phyloP scores from a whole-genome alignment of 2,329 filamentous ascomycete genomes.

The Pseudocercospora musae region DNA sequence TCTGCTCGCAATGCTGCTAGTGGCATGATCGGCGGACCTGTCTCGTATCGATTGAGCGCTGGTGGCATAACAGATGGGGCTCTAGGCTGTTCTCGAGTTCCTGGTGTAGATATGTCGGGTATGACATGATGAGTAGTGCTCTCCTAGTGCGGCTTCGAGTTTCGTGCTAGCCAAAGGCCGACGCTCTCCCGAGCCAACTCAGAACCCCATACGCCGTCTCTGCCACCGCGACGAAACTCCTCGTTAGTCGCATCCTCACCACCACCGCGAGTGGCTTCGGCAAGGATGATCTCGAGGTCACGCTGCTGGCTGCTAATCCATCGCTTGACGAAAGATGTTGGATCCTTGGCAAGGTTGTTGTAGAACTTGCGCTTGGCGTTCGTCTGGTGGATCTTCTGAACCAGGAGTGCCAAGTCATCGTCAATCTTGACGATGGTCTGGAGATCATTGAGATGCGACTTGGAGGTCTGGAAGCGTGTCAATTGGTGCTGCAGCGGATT shows the following conservation, averaged over 20 bases:
- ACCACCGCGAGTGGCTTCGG: slow-evolving; percentile 65
- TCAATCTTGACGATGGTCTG: slow-evolving; percentile 75
- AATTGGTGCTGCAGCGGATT: slow-evolving; percentile 75
- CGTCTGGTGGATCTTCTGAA: slow-evolving; percentile 78
- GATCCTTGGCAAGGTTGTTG: slow-evolving; percentile 72
- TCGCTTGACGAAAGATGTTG: slow-evolving; percentile 75
- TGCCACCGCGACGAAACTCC: slow-evolving; percentile 67
- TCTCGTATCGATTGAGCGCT: not conserved
- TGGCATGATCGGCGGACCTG: not conserved
- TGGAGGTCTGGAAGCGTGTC: slow-evolving; percentile 38
- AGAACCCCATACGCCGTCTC: slow-evolving; percentile 61
- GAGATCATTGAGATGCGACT: slow-evolving; percentile 59
- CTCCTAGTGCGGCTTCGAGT: slow-evolving; percentile 22
- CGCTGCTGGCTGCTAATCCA: slow-evolving; percentile 91
- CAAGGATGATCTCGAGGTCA: slow-evolving; percentile 82
- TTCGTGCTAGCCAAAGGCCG: slow-evolving; percentile 52
- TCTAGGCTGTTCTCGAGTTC: not conserved
- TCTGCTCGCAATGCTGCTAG: not conserved
- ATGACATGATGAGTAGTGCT: not conserved
- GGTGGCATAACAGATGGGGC: slow-evolving; percentile 2
- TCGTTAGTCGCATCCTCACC: slow-evolving; percentile 54
- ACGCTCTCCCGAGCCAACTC: slow-evolving; percentile 61
- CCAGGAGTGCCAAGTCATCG: slow-evolving; percentile 76
- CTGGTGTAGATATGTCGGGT: slow-evolving; percentile 1
- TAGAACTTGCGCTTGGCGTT: slow-evolving; percentile 92